phyloP scores from a whole-genome alignment of 2,329 filamentous ascomycete genomes.

The Knoxdaviesia proteae region DNA sequence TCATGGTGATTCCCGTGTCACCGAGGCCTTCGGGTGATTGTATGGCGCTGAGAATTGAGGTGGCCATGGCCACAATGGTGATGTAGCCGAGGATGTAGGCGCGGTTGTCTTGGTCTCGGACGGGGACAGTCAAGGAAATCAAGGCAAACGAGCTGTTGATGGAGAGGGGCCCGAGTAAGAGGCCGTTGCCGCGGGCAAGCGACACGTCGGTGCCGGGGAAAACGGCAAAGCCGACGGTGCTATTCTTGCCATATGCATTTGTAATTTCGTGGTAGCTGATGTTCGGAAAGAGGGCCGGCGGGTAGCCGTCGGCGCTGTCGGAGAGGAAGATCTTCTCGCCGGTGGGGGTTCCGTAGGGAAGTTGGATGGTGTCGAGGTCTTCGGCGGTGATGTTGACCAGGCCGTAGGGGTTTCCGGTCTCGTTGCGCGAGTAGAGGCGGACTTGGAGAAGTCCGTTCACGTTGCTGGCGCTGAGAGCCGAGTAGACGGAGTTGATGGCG shows the following conservation, averaged over 20 bases:
- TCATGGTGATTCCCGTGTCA: slow-evolving; percentile 44
- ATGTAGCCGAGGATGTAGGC: slow-evolving; percentile 61
- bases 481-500: slow-evolving; percentile 44
- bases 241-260: slow-evolving; percentile 18
- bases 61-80: slow-evolving; percentile 54
- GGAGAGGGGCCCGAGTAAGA: slow-evolving; percentile 58
- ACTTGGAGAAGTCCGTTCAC: slow-evolving; percentile 45
- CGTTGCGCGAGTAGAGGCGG: slow-evolving; percentile 50
- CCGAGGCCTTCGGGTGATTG: slow-evolving; percentile 49
- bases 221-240: slow-evolving; percentile 22
- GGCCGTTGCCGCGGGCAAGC: slow-evolving; percentile 28
- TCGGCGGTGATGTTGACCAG: slow-evolving; percentile 43
- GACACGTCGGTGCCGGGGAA: slow-evolving; percentile 29
- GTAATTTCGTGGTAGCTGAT: slow-evolving; percentile 39
- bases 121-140: slow-evolving; percentile 61
- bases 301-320: slow-evolving; percentile 44
- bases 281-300: slow-evolving; percentile 55
- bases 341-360: slow-evolving; percentile 40
- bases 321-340: slow-evolving; percentile 40
- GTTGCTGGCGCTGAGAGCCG: slow-evolving; percentile 43
- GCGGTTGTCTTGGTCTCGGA: slow-evolving; percentile 43
- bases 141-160: slow-evolving; percentile 56
- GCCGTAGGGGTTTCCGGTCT: slow-evolving; percentile 30
- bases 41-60: slow-evolving; percentile 39
- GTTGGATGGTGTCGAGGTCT: slow-evolving; percentile 24